Conservation (phyloP, 2,329 filamentous ascomycete species). For the Neopestalotiopsis sp. region DNA sequence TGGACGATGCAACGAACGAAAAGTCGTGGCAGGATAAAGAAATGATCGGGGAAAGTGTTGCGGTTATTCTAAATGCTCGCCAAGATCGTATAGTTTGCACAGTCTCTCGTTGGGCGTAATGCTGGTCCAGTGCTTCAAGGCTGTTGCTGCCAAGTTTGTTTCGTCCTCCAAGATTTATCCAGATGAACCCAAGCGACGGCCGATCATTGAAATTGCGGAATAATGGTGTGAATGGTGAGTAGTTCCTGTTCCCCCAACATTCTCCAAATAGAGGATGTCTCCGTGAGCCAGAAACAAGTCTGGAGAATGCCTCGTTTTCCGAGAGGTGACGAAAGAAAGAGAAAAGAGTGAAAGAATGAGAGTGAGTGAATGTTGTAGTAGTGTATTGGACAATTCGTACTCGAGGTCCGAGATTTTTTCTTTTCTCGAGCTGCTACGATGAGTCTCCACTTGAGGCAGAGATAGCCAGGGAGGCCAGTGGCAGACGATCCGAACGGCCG, state of each 20-base stretch:
- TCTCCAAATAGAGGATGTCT: neutral
- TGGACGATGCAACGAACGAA: neutral
- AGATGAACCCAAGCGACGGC: neutral
- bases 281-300: neutral
- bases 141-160: neutral
- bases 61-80: neutral
- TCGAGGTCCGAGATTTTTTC: slow-evolving; percentile 1
- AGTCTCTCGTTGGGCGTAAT: neutral
- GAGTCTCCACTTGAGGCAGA: neutral
- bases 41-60: neutral
- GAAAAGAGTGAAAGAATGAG: neutral
- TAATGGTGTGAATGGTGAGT: neutral
- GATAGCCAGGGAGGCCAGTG: neutral
- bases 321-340: neutral
- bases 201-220: neutral
- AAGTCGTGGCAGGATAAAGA: neutral
- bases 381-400: neutral
- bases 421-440: neutral
- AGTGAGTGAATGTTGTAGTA: neutral
- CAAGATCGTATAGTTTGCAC: neutral
- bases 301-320: neutral
- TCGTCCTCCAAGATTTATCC: neutral
- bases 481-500: neutral
- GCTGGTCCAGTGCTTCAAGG: neutral
- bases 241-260: neutral